Base-by-base conservation (phyloP, 1,284 basidiomycete genomes). In the Pyrrhoderma lamaoense region DNA sequence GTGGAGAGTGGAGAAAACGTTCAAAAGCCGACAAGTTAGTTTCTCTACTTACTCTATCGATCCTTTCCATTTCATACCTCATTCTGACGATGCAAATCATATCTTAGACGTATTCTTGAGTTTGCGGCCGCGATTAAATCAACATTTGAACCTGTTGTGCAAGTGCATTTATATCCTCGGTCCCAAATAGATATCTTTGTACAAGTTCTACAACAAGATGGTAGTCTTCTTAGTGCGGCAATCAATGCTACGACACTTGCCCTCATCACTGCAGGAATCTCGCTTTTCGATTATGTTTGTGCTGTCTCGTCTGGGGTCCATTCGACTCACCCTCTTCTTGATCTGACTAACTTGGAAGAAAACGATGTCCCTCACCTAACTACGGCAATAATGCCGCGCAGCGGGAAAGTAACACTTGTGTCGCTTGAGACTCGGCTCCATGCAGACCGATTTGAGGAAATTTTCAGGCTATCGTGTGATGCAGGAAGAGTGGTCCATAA, bases 221-320 rank as follows among this genome's bases (percentile, higher is more conserved):
- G 95, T 27, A 89, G 89, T 0, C 73, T 97, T 36, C 77, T 99
- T n/a, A 89, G 92, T 50, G 85, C 93, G 3, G 88, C 92, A 57
- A 90, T 99, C 63, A 99, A 99, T 66, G 93, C 87, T 19, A 91
- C 93, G 1, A 95, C 93, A 3, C 78, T 99, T 40, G 93, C 95
- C 0, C 79, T 99, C 37, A 79, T 91, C 58, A 85, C 82, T 54
- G 92, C 94, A 2, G 96, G 96, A 2, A 87, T 99, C 21, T 86
- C 94, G 0, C 75, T 98, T 60, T 70, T 82, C 53, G 94, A 98
- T 70, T 93, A 96, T 66, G 85, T 97, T 47, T 88, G 89, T 58
- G 85, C 91, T 13, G 75, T 94, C 54, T 81, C 89, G 1, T 82
- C 89, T 47, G 91, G 90, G 38, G 80, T 92, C 47, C 82, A 88